These are phyloP conservation scores for Ramaria sp. DNA, from an alignment of 768 basidiomycete genomes.

Conservation along the genomic window DNA sequence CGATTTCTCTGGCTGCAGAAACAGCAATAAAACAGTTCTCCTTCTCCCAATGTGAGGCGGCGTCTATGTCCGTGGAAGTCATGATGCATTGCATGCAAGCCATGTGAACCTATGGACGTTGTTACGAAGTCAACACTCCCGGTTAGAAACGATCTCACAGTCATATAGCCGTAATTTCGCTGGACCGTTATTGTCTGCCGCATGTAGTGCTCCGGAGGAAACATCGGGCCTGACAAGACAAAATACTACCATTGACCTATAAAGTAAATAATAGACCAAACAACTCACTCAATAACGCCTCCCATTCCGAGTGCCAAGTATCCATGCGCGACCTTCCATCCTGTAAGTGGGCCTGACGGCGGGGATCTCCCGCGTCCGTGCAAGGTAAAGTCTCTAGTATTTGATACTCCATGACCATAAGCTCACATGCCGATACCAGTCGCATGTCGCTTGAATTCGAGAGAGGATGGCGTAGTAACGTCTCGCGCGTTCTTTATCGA, in stretches of 20 bases:
- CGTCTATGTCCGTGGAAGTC: not conserved
- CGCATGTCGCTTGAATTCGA: conserved; percentile 3
- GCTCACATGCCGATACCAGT: conserved; percentile 4
- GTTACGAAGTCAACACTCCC: not conserved
- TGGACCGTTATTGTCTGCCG: not conserved
- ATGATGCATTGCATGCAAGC: conserved; percentile 5
- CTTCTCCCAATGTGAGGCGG: not conserved
- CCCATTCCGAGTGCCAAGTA: conserved; percentile 3
- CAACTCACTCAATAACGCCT: not conserved
- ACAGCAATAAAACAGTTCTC: not conserved
- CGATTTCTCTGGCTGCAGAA: conserved; percentile 1
- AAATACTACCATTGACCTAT: not conserved
- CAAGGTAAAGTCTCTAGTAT: conserved; percentile 1
- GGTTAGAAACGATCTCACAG: not conserved
- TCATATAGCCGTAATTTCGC: not conserved
- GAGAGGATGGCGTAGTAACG: conserved; percentile 1
- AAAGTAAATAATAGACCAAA: not conserved
- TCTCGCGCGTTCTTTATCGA: conserved; percentile 2
- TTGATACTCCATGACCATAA: conserved; percentile 4
- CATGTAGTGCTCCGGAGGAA: conserved; percentile 4
- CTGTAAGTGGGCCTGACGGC: not conserved
- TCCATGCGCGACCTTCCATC: conserved; percentile 1
- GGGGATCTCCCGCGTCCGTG: conserved; percentile 1
- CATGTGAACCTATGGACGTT: not conserved
- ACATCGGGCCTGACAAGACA: not conserved